A percentile compares a stretch with the other conserved stretches of the same genome.
phyloP scores from a whole-genome alignment of 208 protist genomes.

The Vickermania ingenoplastis region DNA sequence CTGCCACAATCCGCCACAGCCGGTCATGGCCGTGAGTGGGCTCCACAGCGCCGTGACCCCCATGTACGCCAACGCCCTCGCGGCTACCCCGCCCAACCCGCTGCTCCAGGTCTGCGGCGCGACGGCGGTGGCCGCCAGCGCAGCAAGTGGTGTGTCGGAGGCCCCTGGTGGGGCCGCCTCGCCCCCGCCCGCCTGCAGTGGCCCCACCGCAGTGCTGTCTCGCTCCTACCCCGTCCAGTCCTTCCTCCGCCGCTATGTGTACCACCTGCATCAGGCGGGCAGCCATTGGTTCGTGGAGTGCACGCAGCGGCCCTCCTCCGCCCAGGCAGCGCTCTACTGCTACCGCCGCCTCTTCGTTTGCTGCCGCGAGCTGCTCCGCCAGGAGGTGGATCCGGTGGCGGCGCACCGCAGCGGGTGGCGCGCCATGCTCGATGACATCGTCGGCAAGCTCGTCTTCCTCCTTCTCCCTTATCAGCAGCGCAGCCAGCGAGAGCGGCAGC shows the following conservation, averaged over 20 bases:
- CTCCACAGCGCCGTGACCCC: too few species aligned
- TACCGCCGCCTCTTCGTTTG: neutral
- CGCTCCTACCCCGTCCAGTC: neutral
- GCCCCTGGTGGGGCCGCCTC: too few species aligned
- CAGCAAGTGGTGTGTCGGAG: too few species aligned
- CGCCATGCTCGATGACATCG: neutral
- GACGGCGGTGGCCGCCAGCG: too few species aligned
- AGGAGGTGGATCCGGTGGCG: neutral
- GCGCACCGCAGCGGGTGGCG: neutral
- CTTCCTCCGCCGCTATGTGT: neutral
- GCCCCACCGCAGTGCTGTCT: neutral
- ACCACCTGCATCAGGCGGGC: neutral
- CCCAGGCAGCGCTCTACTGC: neutral
- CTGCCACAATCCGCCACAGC: conserved; percentile 30
- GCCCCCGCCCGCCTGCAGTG: neutral
- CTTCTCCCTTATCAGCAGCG: neutral
- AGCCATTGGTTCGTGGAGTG: neutral
- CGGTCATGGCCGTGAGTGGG: neutral
- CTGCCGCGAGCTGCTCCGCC: neutral
- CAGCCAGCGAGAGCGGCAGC: neutral
- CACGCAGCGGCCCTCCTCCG: neutral
- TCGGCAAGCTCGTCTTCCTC: neutral
- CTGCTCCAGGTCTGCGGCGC: neutral
- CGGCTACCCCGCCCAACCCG: neutral
- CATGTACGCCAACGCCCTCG: neutral